These are phyloP conservation scores for Backusella mclennaniae DNA, from an alignment of 192 early-diverging fungal species.

Conservation along the genomic window DNA sequence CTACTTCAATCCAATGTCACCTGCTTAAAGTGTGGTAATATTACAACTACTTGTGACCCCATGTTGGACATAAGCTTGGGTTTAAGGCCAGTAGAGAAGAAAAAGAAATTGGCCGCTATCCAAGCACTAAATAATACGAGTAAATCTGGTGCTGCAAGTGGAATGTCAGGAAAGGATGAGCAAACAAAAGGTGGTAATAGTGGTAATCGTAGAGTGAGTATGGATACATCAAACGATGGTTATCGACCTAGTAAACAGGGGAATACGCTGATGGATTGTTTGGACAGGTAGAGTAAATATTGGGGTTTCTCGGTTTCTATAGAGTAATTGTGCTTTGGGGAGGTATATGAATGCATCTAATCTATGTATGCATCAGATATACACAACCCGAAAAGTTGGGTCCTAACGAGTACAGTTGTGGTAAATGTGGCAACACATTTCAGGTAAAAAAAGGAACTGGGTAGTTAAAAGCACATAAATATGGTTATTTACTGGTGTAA, in stretches of 20 bases:
- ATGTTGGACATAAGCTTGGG: constrained; percentile 92
- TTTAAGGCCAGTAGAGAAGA: constrained; percentile 49
- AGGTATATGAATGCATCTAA: not conserved
- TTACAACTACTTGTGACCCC: constrained; percentile 81
- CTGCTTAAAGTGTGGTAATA: constrained; percentile 74
- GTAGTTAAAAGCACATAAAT: not conserved
- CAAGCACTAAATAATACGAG: not conserved
- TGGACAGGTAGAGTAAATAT: constrained; percentile 53
- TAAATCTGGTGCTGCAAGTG: not conserved
- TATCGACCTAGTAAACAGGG: constrained; percentile 19
- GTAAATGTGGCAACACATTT: constrained; percentile 57
- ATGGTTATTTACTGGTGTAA: not conserved
- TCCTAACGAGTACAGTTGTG: constrained; percentile 65
- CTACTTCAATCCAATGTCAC: constrained; percentile 89
- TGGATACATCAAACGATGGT: not conserved
- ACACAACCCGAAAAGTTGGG: constrained; percentile 82
- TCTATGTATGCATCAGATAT: constrained; percentile 30
- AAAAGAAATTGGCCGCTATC: constrained; percentile 19
- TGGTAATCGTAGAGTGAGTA: not conserved
- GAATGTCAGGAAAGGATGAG: not conserved
- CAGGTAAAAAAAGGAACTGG: constrained; percentile 14
- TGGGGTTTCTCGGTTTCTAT: not conserved
- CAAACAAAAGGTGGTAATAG: not conserved
- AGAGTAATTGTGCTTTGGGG: not conserved
- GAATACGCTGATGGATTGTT: constrained; percentile 59